Conservation (phyloP, 768 basidiomycete genomes). For the Boletus tomentosulus region DNA sequence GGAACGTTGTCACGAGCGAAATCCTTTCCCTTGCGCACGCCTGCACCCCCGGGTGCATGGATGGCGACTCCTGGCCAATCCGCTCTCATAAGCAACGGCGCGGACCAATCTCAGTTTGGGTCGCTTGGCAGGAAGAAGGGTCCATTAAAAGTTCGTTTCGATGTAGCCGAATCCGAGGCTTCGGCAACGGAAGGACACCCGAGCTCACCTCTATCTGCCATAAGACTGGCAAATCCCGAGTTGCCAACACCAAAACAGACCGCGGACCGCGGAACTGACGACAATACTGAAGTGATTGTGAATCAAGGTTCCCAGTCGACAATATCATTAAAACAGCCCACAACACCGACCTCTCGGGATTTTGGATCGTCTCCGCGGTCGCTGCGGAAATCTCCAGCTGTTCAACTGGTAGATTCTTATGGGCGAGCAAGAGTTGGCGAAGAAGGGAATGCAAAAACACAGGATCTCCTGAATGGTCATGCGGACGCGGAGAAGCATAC, state of each 20-base stretch:
- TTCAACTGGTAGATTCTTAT: conserved; percentile 71
- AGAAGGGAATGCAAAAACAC: neutral
- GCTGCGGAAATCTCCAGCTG: conserved; percentile 45
- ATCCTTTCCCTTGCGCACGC: conserved; percentile 50
- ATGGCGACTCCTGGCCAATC: conserved; percentile 47
- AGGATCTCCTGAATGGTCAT: conserved; percentile 5
- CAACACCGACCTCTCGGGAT: conserved; percentile 25
- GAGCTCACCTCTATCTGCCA: conserved; percentile 26
- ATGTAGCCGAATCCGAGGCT: conserved; percentile 38
- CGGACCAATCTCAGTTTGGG: conserved; percentile 29
- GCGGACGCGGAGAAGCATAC: conserved; percentile 20
- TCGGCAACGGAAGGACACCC: conserved; percentile 28
- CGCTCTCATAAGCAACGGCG: conserved; percentile 10
- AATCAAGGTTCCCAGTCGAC: conserved; percentile 2
- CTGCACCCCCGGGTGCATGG: conserved; percentile 71
- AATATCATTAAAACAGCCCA: conserved; percentile 15
- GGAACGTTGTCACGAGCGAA: conserved; percentile 46
- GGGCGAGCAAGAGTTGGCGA: conserved; percentile 45
- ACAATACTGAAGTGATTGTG: neutral
- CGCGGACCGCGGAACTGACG: conserved; percentile 6
- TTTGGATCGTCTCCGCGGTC: conserved; percentile 28
- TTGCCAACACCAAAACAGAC: conserved; percentile 8
- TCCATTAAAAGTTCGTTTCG: conserved; percentile 70
- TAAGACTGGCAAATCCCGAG: conserved; percentile 22
- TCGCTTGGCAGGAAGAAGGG: conserved; percentile 46